Base-by-base conservation (phyloP, 2,329 filamentous ascomycete species). In the Stylonectria norvegica region DNA sequence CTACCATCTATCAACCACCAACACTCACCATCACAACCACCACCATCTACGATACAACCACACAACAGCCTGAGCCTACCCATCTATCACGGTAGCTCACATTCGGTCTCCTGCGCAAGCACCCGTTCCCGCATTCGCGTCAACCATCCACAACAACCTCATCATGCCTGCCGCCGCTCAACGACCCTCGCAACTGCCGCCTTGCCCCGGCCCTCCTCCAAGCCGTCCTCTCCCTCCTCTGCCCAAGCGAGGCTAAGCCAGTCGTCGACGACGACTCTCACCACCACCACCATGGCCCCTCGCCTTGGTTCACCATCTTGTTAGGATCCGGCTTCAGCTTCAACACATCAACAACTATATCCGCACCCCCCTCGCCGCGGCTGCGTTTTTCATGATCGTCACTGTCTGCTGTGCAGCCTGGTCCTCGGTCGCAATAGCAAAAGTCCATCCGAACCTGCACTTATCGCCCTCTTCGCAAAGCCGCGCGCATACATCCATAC, bases 121-220 rank as follows among this genome's bases (percentile, higher is more conserved):
- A 30, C 8, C 8, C 8, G 16, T 6, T 30, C n/a, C n/a, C n/a
- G n/a, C n/a, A n/a, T n/a, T n/a, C n/a, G n/a, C n/a, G n/a, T n/a
- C 40, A 42, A 51, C 39, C 39, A 32, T 35, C 41, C 38, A 39
- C 47, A 52, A 40, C 43, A 41, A 47, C 25, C 42, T 47, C 56
- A 63, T 48, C 45, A 77, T 79, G 73, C 73, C 76, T 65, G 68
- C 30, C 30, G 30, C 17, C 15, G 30, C 75, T 50, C 76, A 80
- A 64, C 75, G 79, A 61, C 79, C 79, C 48, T 80, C 78, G 54
- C 78, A 82, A 59, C 76, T 83, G 51, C 79, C 79, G 68, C 79
- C 79, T 53, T 83, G 79, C 75, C 79, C 79, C 39, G 79, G 79
- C 55, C 79, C 79, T 45, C 79, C 79, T 57, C 79, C 79, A 49